phyloP scores from a whole-genome alignment of 306 rosid genomes.

The Fragaria vesca region DNA sequence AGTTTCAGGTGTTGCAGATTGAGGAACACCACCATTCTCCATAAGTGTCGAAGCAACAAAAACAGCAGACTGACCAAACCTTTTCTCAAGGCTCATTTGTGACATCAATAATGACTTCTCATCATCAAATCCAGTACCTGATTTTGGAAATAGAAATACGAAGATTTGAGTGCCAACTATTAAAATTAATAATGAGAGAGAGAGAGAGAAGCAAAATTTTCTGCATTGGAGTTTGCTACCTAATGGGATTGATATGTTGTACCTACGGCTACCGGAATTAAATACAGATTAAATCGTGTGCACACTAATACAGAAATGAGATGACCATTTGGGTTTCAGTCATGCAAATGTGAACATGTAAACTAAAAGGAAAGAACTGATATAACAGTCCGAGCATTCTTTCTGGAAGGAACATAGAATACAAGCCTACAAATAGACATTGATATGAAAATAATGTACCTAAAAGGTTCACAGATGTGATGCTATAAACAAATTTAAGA shows the following conservation, averaged over 20 bases:
- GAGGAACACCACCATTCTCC: conserved; percentile 99
- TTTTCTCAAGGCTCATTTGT: conserved; percentile 91
- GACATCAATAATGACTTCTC: conserved; percentile 85
- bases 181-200: conserved; percentile 7
- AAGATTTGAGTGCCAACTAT: neutral
- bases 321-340: neutral
- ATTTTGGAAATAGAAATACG: conserved; percentile 3
- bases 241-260: neutral
- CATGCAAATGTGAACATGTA: neutral
- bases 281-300: neutral
- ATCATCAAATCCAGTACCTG: conserved; percentile 93
- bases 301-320: neutral
- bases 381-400: neutral
- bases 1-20: conserved; percentile 90
- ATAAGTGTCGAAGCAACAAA: conserved; percentile 93
- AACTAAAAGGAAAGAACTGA: neutral
- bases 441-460: neutral
- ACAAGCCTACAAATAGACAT: neutral
- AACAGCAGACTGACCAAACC: conserved; percentile 91
- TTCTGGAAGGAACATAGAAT: neutral
- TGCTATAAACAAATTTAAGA: neutral
- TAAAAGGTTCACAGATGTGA: neutral
- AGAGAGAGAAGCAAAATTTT: neutral
- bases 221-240: neutral
- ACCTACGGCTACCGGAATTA: neutral